A percentile compares a stretch with the other conserved stretches of the same genome.
Conservation (phyloP, 768 basidiomycete species). For the Ramaria sp. region DNA sequence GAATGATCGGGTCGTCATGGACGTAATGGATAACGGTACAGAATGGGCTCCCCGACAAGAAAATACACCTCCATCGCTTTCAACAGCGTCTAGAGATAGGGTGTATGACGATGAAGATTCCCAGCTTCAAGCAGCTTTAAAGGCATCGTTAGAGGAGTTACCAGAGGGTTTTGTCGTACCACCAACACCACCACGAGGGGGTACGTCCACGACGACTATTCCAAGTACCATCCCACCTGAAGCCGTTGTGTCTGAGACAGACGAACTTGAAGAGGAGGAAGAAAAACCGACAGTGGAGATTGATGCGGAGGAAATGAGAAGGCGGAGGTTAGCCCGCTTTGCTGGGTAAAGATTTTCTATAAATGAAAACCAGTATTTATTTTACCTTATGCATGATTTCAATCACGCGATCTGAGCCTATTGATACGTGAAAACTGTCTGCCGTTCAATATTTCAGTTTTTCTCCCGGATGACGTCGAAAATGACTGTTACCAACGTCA, state of each 20-base stretch:
- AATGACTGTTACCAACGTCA: not conserved
- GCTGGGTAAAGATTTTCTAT: constrained; percentile 28
- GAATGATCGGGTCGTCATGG: constrained; percentile 12
- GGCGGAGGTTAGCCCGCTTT: constrained; percentile 53
- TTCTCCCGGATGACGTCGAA: not conserved
- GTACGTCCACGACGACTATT: constrained; percentile 4
- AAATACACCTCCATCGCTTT: not conserved
- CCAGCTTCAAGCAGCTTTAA: constrained; percentile 78
- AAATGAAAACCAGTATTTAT: not conserved
- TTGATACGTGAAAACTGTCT: too few species aligned
- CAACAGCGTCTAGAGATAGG: constrained; percentile 21
- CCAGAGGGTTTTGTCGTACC: constrained; percentile 39
- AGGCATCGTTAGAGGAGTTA: constrained; percentile 62
- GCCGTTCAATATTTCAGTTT: too few species aligned
- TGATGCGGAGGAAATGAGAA: constrained; percentile 56
- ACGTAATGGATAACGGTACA: constrained; percentile 11
- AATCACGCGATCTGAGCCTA: not conserved
- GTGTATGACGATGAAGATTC: constrained; percentile 83
- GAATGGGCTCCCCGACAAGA: constrained; percentile 10
- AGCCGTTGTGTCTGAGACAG: constrained; percentile 10
- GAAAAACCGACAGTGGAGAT: constrained; percentile 24
- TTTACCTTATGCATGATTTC: not conserved
- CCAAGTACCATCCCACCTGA: not conserved
- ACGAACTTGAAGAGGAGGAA: constrained; percentile 25
- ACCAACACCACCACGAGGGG: constrained; percentile 13